Evolutionary conservation across 169 alveolate genomes (phyloP).

Genomic region (Plasmodium ovale): DNA sequence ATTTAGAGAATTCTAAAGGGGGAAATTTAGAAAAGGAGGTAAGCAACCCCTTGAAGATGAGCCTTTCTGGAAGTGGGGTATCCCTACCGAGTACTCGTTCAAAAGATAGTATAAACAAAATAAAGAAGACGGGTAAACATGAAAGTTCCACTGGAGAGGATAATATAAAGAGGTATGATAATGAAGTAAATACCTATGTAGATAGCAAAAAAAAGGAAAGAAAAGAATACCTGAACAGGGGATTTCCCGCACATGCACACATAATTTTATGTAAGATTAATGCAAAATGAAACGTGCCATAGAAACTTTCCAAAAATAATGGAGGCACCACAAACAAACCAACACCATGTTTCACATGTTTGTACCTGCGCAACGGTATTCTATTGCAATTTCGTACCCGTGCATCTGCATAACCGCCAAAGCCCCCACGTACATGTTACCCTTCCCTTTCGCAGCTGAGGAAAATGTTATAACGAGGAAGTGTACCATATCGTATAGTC

Average conservation of each 20-base stretch:
- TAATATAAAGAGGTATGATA: background rate
- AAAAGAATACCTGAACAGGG: conserved; percentile 14
- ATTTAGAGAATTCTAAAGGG: no score
- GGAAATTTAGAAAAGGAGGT: no score
- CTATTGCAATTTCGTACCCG: no score
- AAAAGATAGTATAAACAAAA: no score
- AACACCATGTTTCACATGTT: no score
- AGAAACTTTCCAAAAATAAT: no score
- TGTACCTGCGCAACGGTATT: no score
- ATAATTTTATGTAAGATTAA: conserved; percentile 34
- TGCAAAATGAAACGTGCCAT: no score
- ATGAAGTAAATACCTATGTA: background rate
- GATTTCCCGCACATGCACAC: conserved; percentile 41
- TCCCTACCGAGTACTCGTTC: no score
- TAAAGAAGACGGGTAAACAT: background rate
- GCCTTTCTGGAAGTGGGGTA: no score
- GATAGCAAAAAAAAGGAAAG: background rate
- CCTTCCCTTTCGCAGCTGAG: conserved; percentile 15
- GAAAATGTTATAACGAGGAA: conserved; percentile 29
- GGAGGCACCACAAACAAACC: no score
- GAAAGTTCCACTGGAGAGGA: background rate
- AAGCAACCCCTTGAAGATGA: no score
- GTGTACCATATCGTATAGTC: conserved; percentile 14
- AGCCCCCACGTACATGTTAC: background rate
- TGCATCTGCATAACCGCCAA: background rate